Conservation (phyloP, 148 eudicot species). For the Tetragonia tetragonoides region DNA sequence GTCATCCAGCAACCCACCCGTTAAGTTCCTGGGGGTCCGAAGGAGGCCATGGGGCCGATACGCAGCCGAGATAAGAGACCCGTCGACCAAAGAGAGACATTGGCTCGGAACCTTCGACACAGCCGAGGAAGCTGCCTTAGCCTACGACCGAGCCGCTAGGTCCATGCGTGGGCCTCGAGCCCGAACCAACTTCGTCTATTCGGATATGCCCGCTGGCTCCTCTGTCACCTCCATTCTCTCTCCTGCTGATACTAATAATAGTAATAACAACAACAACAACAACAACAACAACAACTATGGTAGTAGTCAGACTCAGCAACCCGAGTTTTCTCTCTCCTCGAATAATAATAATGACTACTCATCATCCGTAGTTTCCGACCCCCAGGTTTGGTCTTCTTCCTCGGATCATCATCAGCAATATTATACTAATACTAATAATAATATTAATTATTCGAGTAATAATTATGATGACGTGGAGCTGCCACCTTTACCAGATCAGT, state of each 20-base stretch:
- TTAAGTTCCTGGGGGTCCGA: conserved; percentile 53
- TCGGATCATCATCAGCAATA: conserved; percentile 7
- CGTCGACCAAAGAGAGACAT: conserved; percentile 53
- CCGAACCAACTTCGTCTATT: conserved; percentile 54
- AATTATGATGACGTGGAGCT: conserved; percentile 29
- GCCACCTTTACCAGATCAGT: conserved; percentile 37
- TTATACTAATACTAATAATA: not conserved
- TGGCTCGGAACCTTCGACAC: conserved; percentile 65
- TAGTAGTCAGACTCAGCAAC: not conserved
- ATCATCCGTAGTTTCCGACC: not conserved
- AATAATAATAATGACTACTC: not conserved
- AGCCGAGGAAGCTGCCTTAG: conserved; percentile 56
- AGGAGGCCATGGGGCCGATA: conserved; percentile 60
- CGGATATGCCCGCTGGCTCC: conserved; percentile 43
- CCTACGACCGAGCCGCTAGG: conserved; percentile 51
- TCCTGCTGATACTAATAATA: conserved; percentile 26
- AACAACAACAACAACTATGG: not conserved
- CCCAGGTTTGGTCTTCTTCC: conserved; percentile 27
- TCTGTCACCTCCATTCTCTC: conserved; percentile 48
- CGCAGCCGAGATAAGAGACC: conserved; percentile 61
- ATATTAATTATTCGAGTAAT: not conserved
- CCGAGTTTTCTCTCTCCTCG: conserved; percentile 17
- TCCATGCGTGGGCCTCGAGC: conserved; percentile 57
- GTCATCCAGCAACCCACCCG: conserved; percentile 11
- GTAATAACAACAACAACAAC: not conserved